A percentile compares a stretch with the other conserved stretches of the same genome.
Evolutionary conservation across 2,329 filamentous ascomycete genomes (phyloP).

Genomic region (Sodiomyces alkalinus): DNA sequence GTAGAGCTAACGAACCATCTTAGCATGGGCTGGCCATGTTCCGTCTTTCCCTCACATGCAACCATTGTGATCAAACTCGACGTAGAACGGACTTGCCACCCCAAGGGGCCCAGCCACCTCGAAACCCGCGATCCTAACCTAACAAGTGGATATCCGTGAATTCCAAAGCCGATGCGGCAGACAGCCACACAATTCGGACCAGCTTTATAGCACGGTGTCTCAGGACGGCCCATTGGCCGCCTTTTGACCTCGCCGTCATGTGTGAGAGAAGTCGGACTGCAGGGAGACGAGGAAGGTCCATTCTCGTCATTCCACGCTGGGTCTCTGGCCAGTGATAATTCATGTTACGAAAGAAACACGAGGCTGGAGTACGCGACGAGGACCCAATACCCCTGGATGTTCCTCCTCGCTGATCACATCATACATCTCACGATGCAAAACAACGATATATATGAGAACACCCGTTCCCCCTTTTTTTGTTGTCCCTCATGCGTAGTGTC

Average conservation of each 20-base stretch:
- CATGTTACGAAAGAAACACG: too few species aligned
- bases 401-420: too few species aligned
- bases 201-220: not conserved
- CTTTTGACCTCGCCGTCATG: not conserved
- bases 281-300: too few species aligned
- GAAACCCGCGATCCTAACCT: not conserved
- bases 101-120: not conserved
- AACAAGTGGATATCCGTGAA: not conserved
- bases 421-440: too few species aligned
- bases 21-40: too few species aligned
- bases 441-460: not conserved
- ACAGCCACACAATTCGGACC: not conserved
- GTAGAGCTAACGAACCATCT: too few species aligned
- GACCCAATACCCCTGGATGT: too few species aligned
- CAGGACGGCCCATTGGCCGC: not conserved
- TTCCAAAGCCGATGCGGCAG: not conserved
- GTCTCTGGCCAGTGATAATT: not conserved
- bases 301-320: not conserved
- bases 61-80: too few species aligned
- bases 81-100: too few species aligned
- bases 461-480: conserved; percentile 1
- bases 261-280: not conserved
- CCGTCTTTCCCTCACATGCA: not conserved
- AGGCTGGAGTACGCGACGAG: too few species aligned
- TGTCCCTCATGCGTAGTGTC: not conserved